phyloP scores from a whole-genome alignment of 1,284 basidiomycete species.

The Ustilago sp. region DNA sequence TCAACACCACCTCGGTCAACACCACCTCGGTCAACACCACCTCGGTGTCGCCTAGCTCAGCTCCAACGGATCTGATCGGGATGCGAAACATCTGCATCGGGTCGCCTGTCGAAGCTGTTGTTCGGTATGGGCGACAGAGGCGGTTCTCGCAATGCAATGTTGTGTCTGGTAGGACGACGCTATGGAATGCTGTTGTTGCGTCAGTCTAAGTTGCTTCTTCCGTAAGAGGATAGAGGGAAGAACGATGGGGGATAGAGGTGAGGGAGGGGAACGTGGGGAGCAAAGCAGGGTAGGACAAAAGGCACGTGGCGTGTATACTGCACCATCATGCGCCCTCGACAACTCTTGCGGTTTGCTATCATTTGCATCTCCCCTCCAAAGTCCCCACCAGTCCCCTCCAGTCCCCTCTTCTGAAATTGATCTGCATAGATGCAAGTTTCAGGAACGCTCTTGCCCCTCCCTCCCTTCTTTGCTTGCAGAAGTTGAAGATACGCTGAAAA shows the following conservation, averaged over 20 bases:
- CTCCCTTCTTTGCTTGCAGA: neutral
- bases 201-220: neutral
- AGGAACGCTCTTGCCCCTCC: neutral
- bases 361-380: neutral
- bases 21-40: neutral
- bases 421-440: neutral
- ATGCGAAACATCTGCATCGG: no score
- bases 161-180: conserved; percentile 3
- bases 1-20: neutral
- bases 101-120: neutral
- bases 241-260: neutral
- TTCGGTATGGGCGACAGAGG: no score
- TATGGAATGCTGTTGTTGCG: conserved; percentile 6
- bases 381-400: no score
- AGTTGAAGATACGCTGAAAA: no score
- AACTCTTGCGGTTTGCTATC: neutral
- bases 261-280: conserved; percentile 2
- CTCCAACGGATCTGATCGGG: conserved; percentile 1
- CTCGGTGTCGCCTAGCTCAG: no score
- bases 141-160: neutral
- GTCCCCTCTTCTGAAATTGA: neutral
- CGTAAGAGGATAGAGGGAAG: neutral
- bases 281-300: neutral
- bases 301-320: conserved; percentile 15
- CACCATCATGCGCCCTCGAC: neutral